phyloP scores from a whole-genome alignment of 2,329 filamentous ascomycete genomes.

The Fonsecaea monophora region DNA sequence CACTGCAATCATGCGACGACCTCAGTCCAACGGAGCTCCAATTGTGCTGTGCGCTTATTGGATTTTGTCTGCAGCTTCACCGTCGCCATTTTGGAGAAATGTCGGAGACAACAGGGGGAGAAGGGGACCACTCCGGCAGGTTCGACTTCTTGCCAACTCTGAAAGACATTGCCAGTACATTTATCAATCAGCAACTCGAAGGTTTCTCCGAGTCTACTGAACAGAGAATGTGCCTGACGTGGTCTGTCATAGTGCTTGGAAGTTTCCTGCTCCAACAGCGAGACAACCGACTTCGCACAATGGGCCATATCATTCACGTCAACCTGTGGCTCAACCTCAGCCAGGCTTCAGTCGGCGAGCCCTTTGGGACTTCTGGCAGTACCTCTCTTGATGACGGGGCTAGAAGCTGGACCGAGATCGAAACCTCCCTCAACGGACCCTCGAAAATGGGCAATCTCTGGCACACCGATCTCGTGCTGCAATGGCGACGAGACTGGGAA shows the following conservation, averaged over 20 bases:
- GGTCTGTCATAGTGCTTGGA: slow-evolving; percentile 27
- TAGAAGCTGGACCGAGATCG: slow-evolving; percentile 19
- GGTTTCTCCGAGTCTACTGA: slow-evolving; percentile 9
- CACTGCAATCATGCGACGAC: slow-evolving; percentile 9
- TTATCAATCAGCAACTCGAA: slow-evolving; percentile 27
- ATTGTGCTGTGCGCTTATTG: slow-evolving; percentile 24
- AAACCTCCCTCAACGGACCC: slow-evolving; percentile 4
- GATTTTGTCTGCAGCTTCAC: slow-evolving; percentile 19
- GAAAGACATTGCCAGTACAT: slow-evolving; percentile 23
- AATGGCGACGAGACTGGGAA: slow-evolving; percentile 26
- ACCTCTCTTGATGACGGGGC: not conserved
- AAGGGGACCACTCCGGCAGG: not conserved
- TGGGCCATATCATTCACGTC: slow-evolving; percentile 30
- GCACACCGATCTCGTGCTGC: slow-evolving; percentile 15
- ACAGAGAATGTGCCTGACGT: slow-evolving; percentile 15
- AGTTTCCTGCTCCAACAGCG: slow-evolving; percentile 20
- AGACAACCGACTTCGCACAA: slow-evolving; percentile 20
- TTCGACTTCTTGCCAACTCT: slow-evolving; percentile 1
- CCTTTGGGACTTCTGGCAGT: not conserved
- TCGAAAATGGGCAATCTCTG: slow-evolving; percentile 20
- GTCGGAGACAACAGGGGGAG: not conserved
- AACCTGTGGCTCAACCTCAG: slow-evolving; percentile 16
- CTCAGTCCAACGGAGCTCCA: slow-evolving; percentile 22
- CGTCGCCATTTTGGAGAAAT: not conserved
- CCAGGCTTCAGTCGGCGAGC: not conserved